Evolutionary conservation across 1,284 basidiomycete genomes (phyloP), one percentile per base, ranked within the genome.

Genomic region (Lentinula novae-zelandiae): DNA sequence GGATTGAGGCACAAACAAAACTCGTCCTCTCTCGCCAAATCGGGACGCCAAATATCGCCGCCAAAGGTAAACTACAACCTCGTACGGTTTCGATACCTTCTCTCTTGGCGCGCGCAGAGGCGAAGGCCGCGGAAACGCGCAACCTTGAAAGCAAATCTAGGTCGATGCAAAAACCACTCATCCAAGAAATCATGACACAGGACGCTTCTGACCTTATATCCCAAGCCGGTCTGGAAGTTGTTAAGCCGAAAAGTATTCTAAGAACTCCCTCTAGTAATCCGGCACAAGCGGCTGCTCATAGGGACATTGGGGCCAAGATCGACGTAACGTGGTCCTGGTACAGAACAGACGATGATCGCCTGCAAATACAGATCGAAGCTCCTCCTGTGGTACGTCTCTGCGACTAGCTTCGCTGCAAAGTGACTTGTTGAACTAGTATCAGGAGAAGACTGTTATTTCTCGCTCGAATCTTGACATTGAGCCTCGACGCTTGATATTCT

Each of bases 41-140:
- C 61, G 79, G 79, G 31, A 85, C 80, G 0, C 89, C 89, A 5
- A 91, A 90, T 71, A 89, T 91, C 62, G 71, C 78, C 6, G 83
- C 83, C 53, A 91, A 91, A 70, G 89, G 89, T 20, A 82, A 78
- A 66, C 79, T 85, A 2, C 65, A 69, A 17, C 78, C 83, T n/a
- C 83, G 87, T 44, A 79, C 77, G 12, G 82, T 84, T 1, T 70
- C 76, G 34, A 75, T 90, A 40, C 84, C 85, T 2, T 66, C 73
- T 15, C 66, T 74, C 5, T 71, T 85, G 17, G 76, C 78, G 63
- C 69, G 70, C 6, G 20, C 20, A 15, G 65, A 67, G 1, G 67
- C 62, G 20, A 69, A 72, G 57, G 68, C 67, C 6, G 42, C 17
- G 31, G 39, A 31, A 31, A 44, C 9, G 12, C 50, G 36, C 31